Conservation (phyloP, 2,329 filamentous ascomycete species). For the Monosporascus sp. region DNA sequence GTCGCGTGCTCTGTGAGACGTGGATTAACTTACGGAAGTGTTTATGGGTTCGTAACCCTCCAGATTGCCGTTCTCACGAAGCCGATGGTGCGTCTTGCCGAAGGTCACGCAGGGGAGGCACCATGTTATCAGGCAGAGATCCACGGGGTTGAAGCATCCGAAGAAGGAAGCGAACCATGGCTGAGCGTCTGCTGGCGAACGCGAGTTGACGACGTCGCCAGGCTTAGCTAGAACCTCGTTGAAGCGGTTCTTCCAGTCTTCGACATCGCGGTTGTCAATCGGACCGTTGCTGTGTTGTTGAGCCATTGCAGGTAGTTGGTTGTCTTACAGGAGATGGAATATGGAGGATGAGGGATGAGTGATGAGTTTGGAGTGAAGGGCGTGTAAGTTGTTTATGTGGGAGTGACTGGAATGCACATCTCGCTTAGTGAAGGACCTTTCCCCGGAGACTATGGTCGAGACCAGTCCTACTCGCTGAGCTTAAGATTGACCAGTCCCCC, state of each 20-base stretch:
- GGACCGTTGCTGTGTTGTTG: conserved; percentile 22
- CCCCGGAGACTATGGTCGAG: too few species aligned
- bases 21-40: conserved; percentile 33
- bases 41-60: conserved; percentile 42
- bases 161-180: conserved; percentile 38
- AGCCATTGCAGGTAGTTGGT: not conserved
- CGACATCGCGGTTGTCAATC: conserved; percentile 37
- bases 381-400: not conserved
- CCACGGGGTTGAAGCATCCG: conserved; percentile 39
- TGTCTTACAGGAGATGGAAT: not conserved
- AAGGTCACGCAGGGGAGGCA: conserved; percentile 44
- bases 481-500: too few species aligned
- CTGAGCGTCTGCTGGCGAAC: conserved; percentile 31
- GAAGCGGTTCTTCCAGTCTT: conserved; percentile 39
- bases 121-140: conserved; percentile 39
- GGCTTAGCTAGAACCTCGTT: conserved; percentile 39
- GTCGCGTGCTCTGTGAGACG: too few species aligned
- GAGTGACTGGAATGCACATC: not conserved
- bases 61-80: conserved; percentile 35
- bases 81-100: conserved; percentile 40
- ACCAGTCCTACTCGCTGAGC: too few species aligned
- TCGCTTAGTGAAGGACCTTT: too few species aligned
- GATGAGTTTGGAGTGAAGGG: not conserved
- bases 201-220: conserved; percentile 36
- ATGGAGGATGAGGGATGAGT: not conserved